A percentile compares a stretch with the other conserved stretches of the same genome.
These are phyloP conservation scores for Boletus rubescentipes DNA, from an alignment of 768 basidiomycete species.

Conservation along the genomic window DNA sequence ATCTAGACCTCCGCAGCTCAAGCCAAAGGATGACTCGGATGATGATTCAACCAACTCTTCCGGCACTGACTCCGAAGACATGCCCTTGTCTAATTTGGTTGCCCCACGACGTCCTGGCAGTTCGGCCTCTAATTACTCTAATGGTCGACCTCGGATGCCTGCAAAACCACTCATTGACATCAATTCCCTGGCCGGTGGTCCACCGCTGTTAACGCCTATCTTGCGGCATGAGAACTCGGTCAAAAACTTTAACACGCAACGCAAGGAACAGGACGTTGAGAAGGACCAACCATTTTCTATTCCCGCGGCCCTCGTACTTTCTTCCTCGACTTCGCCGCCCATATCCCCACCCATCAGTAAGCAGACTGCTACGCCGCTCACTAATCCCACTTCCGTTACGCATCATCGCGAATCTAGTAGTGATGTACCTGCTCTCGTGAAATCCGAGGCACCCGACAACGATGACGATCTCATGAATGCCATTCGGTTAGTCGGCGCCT, in stretches of 20 bases:
- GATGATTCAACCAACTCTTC: constrained; percentile 32
- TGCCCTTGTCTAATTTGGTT: constrained; percentile 63
- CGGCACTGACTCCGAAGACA: constrained; percentile 52
- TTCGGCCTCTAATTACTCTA: constrained; percentile 39
- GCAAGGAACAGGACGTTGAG: constrained; percentile 20
- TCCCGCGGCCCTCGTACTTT: constrained; percentile 24
- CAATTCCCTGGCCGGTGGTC: constrained; percentile 33
- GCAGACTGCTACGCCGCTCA: background rate
- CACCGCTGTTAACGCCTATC: constrained; percentile 34
- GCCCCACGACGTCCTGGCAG: constrained; percentile 68
- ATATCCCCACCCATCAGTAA: constrained; percentile 15
- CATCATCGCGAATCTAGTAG: constrained; percentile 19
- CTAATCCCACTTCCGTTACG: background rate
- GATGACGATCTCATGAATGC: constrained; percentile 33
- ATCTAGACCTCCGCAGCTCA: background rate
- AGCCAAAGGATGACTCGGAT: constrained; percentile 12
- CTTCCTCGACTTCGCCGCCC: constrained; percentile 20
- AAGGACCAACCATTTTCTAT: constrained; percentile 32
- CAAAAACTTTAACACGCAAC: constrained; percentile 18
- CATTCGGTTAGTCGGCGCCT: constrained; percentile 30
- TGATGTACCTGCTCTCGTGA: constrained; percentile 11
- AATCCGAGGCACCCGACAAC: constrained; percentile 11
- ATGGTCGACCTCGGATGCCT: constrained; percentile 31
- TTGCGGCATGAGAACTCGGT: constrained; percentile 30
- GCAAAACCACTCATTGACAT: constrained; percentile 46